Evolutionary conservation across 2,329 filamentous ascomycete species (phyloP).

Genomic region (Davidsoniella eucalypti): DNA sequence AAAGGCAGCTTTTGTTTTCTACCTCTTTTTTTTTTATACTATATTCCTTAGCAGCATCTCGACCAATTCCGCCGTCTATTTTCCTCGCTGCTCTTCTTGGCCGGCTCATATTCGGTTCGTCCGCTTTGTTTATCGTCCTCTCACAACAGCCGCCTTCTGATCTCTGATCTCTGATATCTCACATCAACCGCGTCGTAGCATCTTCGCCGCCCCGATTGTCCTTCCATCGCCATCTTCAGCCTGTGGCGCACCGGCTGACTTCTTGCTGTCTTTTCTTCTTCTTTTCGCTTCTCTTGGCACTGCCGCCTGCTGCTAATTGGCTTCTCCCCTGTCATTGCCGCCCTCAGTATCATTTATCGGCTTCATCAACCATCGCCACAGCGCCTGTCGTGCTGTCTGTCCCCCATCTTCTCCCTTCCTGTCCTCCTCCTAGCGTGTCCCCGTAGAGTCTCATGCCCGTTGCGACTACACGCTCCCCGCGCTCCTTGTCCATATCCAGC

Average conservation of each 20-base stretch:
- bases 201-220: background rate
- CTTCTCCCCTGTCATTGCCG: background rate
- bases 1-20: too few relatives aligned
- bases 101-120: too few relatives aligned
- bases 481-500: slow-evolving; percentile 72
- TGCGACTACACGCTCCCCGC: slow-evolving; percentile 53
- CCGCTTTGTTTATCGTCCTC: too few relatives aligned
- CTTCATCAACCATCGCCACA: background rate
- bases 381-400: background rate
- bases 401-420: slow-evolving; percentile 1
- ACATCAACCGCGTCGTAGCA: too few relatives aligned
- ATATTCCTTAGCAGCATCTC: too few relatives aligned
- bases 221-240: background rate
- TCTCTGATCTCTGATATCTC: too few relatives aligned
- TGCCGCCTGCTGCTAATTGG: background rate
- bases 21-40: too few relatives aligned
- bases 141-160: too few relatives aligned
- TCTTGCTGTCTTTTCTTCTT: too few relatives aligned
- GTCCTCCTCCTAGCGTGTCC: slow-evolving; percentile 13
- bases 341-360: background rate
- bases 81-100: too few relatives aligned
- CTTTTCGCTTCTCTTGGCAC: background rate
- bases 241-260: background rate
- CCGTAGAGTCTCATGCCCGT: slow-evolving; percentile 48
- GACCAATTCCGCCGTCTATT: too few relatives aligned